A percentile compares a stretch with the other conserved stretches of the same genome.
phyloP scores from a whole-genome alignment of 2,329 filamentous ascomycete species.

The Pseudogymnoascus sp. region DNA sequence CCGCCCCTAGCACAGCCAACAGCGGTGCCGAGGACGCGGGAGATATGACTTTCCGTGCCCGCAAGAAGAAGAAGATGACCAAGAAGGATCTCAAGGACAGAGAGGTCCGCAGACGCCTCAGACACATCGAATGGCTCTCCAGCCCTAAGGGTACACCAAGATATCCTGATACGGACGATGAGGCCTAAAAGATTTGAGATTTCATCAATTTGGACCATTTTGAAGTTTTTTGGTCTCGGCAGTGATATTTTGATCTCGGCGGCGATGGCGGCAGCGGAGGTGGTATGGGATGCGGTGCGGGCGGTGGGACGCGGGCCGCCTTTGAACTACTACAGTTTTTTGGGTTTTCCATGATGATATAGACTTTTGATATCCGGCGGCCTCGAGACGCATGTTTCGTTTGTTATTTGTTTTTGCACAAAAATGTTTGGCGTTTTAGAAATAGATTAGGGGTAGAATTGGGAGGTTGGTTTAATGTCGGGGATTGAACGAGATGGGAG shows the following conservation, averaged over 20 bases:
- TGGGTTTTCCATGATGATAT: slow-evolving; percentile 8
- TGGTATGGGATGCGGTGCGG: background rate
- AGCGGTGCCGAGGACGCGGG: slow-evolving; percentile 74
- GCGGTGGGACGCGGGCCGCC: background rate
- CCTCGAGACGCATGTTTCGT: slow-evolving; percentile 8
- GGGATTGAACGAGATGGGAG: background rate
- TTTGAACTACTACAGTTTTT: background rate
- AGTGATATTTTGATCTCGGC: background rate
- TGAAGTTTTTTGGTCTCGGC: background rate
- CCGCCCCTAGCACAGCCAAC: slow-evolving; percentile 59
- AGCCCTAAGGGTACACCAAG: slow-evolving; percentile 59
- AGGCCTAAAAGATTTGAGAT: slow-evolving; percentile 12
- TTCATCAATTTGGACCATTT: background rate
- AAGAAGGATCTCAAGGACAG: slow-evolving; percentile 93
- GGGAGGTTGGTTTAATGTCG: background rate
- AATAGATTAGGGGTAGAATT: background rate
- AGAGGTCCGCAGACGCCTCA: slow-evolving; percentile 75
- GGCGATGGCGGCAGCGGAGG: background rate
- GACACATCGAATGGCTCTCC: slow-evolving; percentile 80
- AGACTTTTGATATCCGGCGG: slow-evolving; percentile 8
- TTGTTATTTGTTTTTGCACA: background rate
- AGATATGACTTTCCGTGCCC: slow-evolving; percentile 77
- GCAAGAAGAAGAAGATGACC: slow-evolving; percentile 98
- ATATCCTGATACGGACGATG: slow-evolving; percentile 24
- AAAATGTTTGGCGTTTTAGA: slow-evolving; percentile 8